phyloP scores from a whole-genome alignment of 129 eudicot species.

The Flaveria sonorensis region DNA sequence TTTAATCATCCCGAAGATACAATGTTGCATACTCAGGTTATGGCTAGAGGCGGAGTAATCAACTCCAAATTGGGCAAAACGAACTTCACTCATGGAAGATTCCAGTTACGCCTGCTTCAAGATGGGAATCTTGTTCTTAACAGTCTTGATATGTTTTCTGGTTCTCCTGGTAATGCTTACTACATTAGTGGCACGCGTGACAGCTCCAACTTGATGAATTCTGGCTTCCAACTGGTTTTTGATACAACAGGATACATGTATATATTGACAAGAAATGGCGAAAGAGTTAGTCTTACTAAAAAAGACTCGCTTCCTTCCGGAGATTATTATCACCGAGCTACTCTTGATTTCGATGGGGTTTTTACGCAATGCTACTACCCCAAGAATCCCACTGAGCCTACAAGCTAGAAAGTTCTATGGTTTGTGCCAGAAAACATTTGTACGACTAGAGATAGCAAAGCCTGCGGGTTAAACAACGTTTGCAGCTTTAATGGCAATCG shows the following conservation, averaged over 20 bases:
- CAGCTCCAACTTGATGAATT: constrained; percentile 4
- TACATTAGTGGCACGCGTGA: constrained; percentile 24
- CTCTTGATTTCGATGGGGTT: constrained; percentile 51
- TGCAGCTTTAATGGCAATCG: constrained; percentile 35
- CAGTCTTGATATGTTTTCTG: constrained; percentile 11
- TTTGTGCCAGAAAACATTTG: constrained; percentile 46
- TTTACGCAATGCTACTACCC: constrained; percentile 44
- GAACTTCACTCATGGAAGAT: constrained; percentile 42
- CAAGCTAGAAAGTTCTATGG: constrained; percentile 30
- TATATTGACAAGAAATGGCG: constrained; percentile 35
- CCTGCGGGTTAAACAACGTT: constrained; percentile 52
- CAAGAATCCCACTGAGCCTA: constrained; percentile 16
- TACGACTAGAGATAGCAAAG: constrained; percentile 30
- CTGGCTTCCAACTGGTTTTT: constrained; percentile 35
- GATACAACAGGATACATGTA: constrained; percentile 34
- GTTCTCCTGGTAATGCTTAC: constrained; percentile 21
- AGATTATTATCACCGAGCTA: constrained; percentile 45
- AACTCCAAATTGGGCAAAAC: constrained; percentile 19
- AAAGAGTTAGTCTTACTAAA: constrained; percentile 10
- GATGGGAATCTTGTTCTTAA: constrained; percentile 49
- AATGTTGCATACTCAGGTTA: constrained; percentile 37
- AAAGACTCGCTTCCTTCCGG: constrained; percentile 1
- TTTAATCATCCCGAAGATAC: constrained; percentile 40
- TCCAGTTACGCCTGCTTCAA: constrained; percentile 29
- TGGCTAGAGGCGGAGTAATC: constrained; percentile 15